phyloP scores from a whole-genome alignment of 106 monocot species.

The Vanilla planifolia region DNA sequence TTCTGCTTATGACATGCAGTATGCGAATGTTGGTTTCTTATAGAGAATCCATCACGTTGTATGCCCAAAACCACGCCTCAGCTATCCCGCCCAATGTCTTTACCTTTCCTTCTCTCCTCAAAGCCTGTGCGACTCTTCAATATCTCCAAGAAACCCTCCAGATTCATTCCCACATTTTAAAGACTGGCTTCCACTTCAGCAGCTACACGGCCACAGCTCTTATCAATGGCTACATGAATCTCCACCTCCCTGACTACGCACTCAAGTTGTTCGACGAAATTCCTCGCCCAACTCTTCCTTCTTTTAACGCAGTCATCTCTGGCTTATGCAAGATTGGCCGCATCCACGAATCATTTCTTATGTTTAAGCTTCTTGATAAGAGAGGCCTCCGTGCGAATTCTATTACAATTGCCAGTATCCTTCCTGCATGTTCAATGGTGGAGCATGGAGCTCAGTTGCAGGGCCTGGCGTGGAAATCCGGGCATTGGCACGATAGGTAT shows the following conservation, averaged over 20 bases:
- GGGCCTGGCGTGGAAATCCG: constrained; percentile 19
- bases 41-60: constrained; percentile 21
- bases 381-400: constrained; percentile 22
- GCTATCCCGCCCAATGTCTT: constrained; percentile 15
- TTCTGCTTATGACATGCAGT: no score
- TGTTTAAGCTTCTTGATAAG: constrained; percentile 6
- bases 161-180: constrained; percentile 26
- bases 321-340: constrained; percentile 21
- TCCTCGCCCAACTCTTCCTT: constrained; percentile 24
- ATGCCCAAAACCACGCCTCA: constrained; percentile 13
- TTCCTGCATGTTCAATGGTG: constrained; percentile 16
- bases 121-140: constrained; percentile 25
- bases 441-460: constrained; percentile 30
- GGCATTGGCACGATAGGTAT: constrained; percentile 17
- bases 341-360: constrained; percentile 7
- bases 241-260: constrained; percentile 10
- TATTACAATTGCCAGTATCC: constrained; percentile 25
- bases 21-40: constrained; percentile 12
- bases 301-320: constrained; percentile 18
- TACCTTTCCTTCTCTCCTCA: constrained; percentile 33
- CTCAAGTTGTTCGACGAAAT: constrained; percentile 26
- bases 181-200: constrained; percentile 15
- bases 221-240: constrained; percentile 22
- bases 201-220: constrained; percentile 27
- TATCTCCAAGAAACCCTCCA: constrained; percentile 15